Evolutionary conservation across 495 filamentous ascomycete species (phyloP), one percentile per base, ranked within the genome.

Genomic region (Lophiostoma macrostomum): DNA sequence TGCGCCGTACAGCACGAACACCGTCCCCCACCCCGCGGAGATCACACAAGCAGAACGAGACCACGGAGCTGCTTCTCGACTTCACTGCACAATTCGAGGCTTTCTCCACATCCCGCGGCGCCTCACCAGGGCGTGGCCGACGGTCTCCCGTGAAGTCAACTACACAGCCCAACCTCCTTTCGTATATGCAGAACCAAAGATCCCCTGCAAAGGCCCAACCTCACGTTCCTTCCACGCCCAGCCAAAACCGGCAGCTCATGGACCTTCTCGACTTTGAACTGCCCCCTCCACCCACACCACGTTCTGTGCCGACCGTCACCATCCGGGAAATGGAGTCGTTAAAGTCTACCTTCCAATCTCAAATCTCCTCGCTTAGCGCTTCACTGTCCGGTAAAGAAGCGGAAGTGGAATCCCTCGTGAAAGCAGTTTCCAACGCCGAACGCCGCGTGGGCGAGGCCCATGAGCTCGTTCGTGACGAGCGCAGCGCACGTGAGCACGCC

Each of bases 201-300:
- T 71, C 70, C 14, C 69, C 73, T 10, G 44, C 43, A 22, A 71
- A 71, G 34, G 35, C 35, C 19, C 38, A 50, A 51, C 24, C 30
- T 55, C 67, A 47, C 60, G 67, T 49, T 60, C 71, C 29, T 44
- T 43, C 66, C 35, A 79, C 77, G n/a, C 78, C 78, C 4, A 66
- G 69, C 0, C 74, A 75, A 41, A 65, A 65, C 32, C 67, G 70
- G 18, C 72, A 74, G 56, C 68, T 18, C 5, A 22, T 76, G 46
- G 68, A 85, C 56, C 77, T 97, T 7, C 79, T 98, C 30, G 93
- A 98, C 66, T 96, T 96, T 64, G 91, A 96, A 57, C 85, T 96
- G 13, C 88, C 90, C 8, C 87, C 89, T 2, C 79, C 84, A 10
- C 90, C 90, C 3, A 97, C 93, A 1, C 93, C 93, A 14, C 85